A percentile compares a stretch with the other conserved stretches of the same genome.
These are phyloP conservation scores for Wickerhamiella brachini DNA, from an alignment of 805 yeast genomes.

Conservation along the genomic window DNA sequence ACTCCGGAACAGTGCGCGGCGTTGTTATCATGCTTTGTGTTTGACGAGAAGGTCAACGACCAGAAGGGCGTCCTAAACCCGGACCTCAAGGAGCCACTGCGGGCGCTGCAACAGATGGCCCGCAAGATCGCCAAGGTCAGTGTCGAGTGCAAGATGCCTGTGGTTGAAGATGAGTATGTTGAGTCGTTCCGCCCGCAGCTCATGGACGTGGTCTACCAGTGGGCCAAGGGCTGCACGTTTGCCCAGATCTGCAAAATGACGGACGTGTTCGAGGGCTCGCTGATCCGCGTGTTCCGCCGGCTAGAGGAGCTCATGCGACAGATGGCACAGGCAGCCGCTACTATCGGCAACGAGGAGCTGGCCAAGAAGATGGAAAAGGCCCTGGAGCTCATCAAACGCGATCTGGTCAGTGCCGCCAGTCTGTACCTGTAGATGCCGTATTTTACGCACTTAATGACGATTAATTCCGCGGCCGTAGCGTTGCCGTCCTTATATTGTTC, in stretches of 20 bases:
- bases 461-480: no score
- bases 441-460: no score
- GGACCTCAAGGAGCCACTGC: constrained; percentile 83
- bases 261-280: constrained; percentile 93
- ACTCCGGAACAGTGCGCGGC: constrained; percentile 88
- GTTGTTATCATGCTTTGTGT: constrained; percentile 82
- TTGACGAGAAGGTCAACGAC: constrained; percentile 81
- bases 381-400: constrained; percentile 78
- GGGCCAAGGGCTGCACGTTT: constrained; percentile 95
- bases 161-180: constrained; percentile 83
- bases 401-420: constrained; percentile 92
- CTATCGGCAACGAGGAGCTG: constrained; percentile 80
- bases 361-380: constrained; percentile 83
- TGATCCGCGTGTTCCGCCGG: constrained; percentile 88
- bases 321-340: constrained; percentile 79
- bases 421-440: constrained; percentile 53
- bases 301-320: constrained; percentile 88
- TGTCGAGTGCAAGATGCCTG: constrained; percentile 78
- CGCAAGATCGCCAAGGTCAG: constrained; percentile 76
- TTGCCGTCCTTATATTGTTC: no score
- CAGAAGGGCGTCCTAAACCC: constrained; percentile 71
- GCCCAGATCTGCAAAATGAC: constrained; percentile 98
- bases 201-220: constrained; percentile 92
- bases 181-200: constrained; percentile 84
- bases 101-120: constrained; percentile 84